Percentiles rank a stretch among this genome's conserved stretches.
Conservation (phyloP, 2,329 filamentous ascomycete genomes). For the Cryphonectria japonica region DNA sequence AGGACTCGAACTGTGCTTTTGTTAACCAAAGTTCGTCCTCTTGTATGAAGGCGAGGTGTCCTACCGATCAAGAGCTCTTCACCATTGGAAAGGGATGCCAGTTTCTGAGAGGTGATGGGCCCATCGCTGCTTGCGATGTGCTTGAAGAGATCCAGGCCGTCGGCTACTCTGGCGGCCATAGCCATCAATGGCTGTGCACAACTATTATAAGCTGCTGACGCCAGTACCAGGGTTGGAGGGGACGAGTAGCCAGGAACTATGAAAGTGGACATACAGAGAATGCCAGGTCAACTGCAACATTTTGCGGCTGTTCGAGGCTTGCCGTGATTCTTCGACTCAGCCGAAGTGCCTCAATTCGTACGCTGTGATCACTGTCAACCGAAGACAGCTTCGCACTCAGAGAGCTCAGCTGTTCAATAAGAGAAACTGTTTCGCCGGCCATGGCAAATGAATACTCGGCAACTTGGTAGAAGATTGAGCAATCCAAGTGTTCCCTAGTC, state of each 20-base stretch:
- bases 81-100: slow-evolving; percentile 32
- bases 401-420: slow-evolving; percentile 11
- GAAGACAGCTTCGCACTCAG: slow-evolving; percentile 12
- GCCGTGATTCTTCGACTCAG: slow-evolving; percentile 27
- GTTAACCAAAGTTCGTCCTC: neutral
- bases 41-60: neutral
- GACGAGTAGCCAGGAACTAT: neutral
- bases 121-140: slow-evolving; percentile 28
- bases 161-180: slow-evolving; percentile 33
- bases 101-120: slow-evolving; percentile 31
- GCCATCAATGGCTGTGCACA: slow-evolving; percentile 32
- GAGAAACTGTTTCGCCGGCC: slow-evolving; percentile 10
- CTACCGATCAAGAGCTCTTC: slow-evolving; percentile 37
- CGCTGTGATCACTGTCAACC: neutral
- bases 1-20: slow-evolving; percentile 31
- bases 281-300: slow-evolving; percentile 29
- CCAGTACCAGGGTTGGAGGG: neutral
- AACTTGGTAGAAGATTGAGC: neutral
- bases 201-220: slow-evolving; percentile 1
- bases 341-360: slow-evolving; percentile 26
- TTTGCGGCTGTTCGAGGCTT: slow-evolving; percentile 28
- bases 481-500: neutral
- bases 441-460: neutral
- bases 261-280: slow-evolving; percentile 28
- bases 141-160: slow-evolving; percentile 35